Percentiles rank a stretch among this genome's conserved stretches.
phyloP scores from a whole-genome alignment of 345 rosid species.

The Mercurialis annua region DNA sequence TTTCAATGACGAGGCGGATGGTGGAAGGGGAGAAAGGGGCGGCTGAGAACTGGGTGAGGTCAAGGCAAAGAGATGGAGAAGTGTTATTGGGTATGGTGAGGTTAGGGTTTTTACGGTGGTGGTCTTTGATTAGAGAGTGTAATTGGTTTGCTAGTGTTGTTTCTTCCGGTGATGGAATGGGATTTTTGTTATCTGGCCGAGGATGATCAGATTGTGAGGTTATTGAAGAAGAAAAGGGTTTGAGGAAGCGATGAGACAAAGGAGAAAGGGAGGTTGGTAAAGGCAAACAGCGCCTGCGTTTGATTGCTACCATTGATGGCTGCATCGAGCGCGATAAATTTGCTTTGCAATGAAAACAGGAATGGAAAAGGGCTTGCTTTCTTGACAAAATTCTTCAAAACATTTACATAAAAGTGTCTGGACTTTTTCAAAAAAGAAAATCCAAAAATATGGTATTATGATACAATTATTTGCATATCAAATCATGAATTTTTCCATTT shows the following conservation, averaged over 20 bases:
- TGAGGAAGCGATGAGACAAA: constrained; percentile 24
- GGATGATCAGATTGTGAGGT: constrained; percentile 14
- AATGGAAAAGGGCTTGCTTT: too few relatives aligned
- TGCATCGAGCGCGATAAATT: too few relatives aligned
- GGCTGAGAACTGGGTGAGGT: constrained; percentile 49
- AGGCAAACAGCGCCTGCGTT: constrained; percentile 28
- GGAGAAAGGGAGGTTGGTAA: constrained; percentile 8
- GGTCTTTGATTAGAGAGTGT: constrained; percentile 66
- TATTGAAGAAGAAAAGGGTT: constrained; percentile 22
- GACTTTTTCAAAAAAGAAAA: too few relatives aligned
- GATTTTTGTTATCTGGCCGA: constrained; percentile 14
- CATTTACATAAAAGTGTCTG: too few relatives aligned
- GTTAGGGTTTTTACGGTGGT: constrained; percentile 59
- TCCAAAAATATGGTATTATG: too few relatives aligned
- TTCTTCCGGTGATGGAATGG: constrained; percentile 48
- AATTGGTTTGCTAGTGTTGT: constrained; percentile 44
- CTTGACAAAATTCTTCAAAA: too few relatives aligned
- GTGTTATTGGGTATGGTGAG: constrained; percentile 37
- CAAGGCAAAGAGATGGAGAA: constrained; percentile 53
- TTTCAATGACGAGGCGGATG: constrained; percentile 55
- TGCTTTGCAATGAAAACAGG: too few relatives aligned
- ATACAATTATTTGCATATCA: too few relatives aligned
- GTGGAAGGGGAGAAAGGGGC: constrained; percentile 41
- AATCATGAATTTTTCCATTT: too few relatives aligned
- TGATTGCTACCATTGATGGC: constrained; percentile 37